phyloP scores from a whole-genome alignment of 257 asterid genomes.

The Nicotiana benthamiana region DNA sequence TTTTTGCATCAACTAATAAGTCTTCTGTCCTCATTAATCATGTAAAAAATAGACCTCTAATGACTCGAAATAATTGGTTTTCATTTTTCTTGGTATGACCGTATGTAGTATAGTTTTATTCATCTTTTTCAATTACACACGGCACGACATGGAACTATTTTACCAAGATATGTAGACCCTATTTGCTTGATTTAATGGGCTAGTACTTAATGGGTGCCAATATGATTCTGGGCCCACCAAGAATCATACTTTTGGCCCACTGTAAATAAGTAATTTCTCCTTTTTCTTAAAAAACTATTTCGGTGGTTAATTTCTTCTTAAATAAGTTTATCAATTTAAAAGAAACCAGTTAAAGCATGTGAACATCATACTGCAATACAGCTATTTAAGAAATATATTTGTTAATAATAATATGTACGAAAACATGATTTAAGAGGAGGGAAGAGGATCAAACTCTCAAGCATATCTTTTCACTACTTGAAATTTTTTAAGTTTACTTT shows the following conservation, averaged over 20 bases:
- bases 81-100: no score
- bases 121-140: not conserved
- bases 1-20: no score
- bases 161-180: not conserved
- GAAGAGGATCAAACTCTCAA: no score
- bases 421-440: no score
- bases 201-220: not conserved
- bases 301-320: not conserved
- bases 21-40: no score
- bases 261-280: not conserved
- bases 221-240: not conserved
- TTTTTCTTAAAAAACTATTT: not conserved
- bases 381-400: not conserved
- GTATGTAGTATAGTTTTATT: not conserved
- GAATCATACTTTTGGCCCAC: not conserved
- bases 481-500: no score
- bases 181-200: not conserved
- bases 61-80: no score
- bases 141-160: not conserved
- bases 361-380: not conserved
- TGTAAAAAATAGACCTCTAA: not conserved
- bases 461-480: no score
- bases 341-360: not conserved
- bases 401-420: not conserved
- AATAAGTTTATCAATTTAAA: not conserved